Base-by-base conservation (phyloP, 345 rosid species). In the Mallotus nudiflorus region DNA sequence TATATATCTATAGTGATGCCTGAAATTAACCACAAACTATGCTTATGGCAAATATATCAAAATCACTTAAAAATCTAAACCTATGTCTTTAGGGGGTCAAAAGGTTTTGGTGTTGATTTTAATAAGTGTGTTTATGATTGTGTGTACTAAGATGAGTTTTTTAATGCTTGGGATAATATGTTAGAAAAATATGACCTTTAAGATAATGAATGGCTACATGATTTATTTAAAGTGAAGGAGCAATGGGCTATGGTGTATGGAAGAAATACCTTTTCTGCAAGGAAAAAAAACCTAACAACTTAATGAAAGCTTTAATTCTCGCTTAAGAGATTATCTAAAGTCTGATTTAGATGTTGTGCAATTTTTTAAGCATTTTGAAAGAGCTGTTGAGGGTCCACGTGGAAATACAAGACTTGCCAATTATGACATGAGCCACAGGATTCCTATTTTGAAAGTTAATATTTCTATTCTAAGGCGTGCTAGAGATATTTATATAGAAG, bases 31-130 rank as follows among this genome's bases (percentile, higher is more conserved):
- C 84, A 78, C 40, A 40, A 44, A 25, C 29, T 71, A 20, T 63
- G 65, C 29, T 22, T 62, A 3, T 77, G 76, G 79, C 85, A 80
- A 68, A 82, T 82, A 73, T 53, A 73, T 40, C 77, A 75, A 48
- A n/a, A n/a, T 79, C 75, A 9, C 68, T 62, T 31, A 66, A 75
- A 67, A 78, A 77, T 61, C 77, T 80, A 84, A 73, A 45, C 60
- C 56, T 70, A 39, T 46, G 63, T 64, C 3, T 45, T 60, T 27
- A 60, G 68, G 50, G 67, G 61, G 37, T 40, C 31, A 29, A 53
- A 66, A 44, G 35, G 68, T 61, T 73, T 79, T 55, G 37, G 65
- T 53, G 15, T 5, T 68, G 74, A 44, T 62, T 77, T 75, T 68
- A 66, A 66, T 68, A 61, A 42, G 25, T 61, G 46, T 40, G 22